A percentile compares a stretch with the other conserved stretches of the same genome.
phyloP scores from a whole-genome alignment of 2,329 filamentous ascomycete species.

The Furcasterigmium sp. region DNA sequence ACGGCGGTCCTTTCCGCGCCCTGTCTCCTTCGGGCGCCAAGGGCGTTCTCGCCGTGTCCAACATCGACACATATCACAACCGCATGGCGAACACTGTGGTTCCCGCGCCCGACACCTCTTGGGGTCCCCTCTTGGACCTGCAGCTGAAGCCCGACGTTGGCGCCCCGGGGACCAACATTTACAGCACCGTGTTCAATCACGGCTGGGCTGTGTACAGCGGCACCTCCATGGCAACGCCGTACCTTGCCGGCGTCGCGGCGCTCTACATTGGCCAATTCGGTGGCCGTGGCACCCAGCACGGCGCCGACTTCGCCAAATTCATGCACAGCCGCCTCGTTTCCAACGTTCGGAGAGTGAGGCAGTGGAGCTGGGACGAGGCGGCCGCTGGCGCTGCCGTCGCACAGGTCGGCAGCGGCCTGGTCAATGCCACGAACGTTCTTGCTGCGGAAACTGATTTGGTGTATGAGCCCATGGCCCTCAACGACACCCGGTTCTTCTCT shows the following conservation, averaged over 20 bases:
- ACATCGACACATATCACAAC: slow-evolving; percentile 24
- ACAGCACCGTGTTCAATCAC: slow-evolving; percentile 31
- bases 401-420: slow-evolving; percentile 32
- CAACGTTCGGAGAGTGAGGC: slow-evolving; percentile 5
- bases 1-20: slow-evolving; percentile 40
- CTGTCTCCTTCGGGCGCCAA: slow-evolving; percentile 32
- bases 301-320: slow-evolving; percentile 11
- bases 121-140: slow-evolving; percentile 37
- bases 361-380: slow-evolving; percentile 2
- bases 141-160: slow-evolving; percentile 37
- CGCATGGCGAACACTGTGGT: slow-evolving; percentile 21
- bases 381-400: slow-evolving; percentile 22
- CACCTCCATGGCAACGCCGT: slow-evolving; percentile 40
- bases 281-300: slow-evolving; percentile 12
- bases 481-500: slow-evolving; percentile 34
- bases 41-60: slow-evolving; percentile 38
- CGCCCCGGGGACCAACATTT: slow-evolving; percentile 31
- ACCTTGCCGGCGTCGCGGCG: slow-evolving; percentile 32
- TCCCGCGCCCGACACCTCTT: slow-evolving; percentile 28
- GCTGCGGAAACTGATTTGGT: slow-evolving; percentile 27
- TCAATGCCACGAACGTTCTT: slow-evolving; percentile 33
- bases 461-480: slow-evolving; percentile 32
- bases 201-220: slow-evolving; percentile 30
- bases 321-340: slow-evolving; percentile 11
- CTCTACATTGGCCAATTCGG: slow-evolving; percentile 23